These are phyloP conservation scores for Colletotrichum sp. DNA, from an alignment of 2,329 filamentous ascomycete species.

Conservation along the genomic window DNA sequence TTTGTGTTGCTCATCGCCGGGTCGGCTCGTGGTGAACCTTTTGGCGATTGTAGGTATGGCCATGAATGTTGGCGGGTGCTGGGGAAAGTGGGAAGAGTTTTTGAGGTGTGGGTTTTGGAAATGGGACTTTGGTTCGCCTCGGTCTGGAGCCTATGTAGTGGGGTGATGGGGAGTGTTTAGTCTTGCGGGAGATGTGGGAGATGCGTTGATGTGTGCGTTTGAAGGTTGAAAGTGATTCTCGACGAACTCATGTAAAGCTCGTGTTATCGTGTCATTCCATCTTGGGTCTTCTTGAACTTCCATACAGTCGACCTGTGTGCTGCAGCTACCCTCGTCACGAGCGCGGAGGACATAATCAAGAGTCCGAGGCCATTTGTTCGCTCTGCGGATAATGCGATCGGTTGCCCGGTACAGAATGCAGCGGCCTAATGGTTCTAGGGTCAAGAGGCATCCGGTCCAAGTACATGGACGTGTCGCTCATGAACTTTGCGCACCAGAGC, in stretches of 20 bases:
- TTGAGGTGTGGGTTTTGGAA: background rate
- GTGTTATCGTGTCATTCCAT: background rate
- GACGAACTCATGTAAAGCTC: background rate
- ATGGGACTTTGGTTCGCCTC: background rate
- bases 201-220: background rate
- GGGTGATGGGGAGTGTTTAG: background rate
- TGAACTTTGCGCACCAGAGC: background rate
- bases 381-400: background rate
- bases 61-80: background rate
- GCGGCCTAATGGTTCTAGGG: fast-evolving
- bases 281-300: background rate
- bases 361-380: background rate
- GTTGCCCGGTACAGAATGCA: background rate
- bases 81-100: background rate
- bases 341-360: background rate
- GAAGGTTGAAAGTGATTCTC: background rate
- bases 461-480: background rate
- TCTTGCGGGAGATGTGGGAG: background rate
- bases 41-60: background rate
- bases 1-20: background rate
- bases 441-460: background rate
- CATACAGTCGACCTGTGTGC: background rate
- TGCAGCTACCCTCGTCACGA: background rate
- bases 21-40: background rate
- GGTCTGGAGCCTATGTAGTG: background rate